Percentiles rank a stretch among this genome's conserved stretches.
Conservation (phyloP, 345 rosid genomes). For the Eucalyptus microcorys region DNA sequence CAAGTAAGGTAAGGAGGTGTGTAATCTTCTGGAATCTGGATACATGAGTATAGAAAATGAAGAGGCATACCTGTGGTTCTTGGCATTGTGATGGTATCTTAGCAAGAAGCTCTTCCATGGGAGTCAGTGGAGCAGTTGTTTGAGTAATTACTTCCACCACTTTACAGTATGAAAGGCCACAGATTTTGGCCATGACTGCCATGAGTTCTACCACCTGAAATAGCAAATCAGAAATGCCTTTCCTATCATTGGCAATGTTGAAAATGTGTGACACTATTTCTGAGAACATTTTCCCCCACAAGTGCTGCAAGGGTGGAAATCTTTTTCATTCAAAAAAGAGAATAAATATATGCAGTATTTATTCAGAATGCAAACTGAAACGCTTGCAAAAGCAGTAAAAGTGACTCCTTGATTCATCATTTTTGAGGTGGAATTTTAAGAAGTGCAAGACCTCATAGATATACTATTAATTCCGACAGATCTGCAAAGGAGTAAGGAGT, state of each 20-base stretch:
- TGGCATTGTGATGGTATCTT: constrained; percentile 66
- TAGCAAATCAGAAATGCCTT: background rate
- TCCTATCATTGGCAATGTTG: background rate
- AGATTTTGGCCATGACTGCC: constrained; percentile 80
- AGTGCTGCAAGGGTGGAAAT: background rate
- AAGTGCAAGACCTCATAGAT: background rate
- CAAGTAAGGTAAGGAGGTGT: too few relatives aligned
- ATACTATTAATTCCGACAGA: background rate
- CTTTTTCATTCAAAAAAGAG: background rate
- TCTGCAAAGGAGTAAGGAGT: background rate
- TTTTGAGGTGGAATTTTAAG: background rate
- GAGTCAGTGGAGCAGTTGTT: constrained; percentile 73
- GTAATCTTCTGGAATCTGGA: too few relatives aligned
- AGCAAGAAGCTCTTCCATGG: constrained; percentile 66
- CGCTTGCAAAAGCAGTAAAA: background rate
- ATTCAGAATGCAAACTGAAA: background rate
- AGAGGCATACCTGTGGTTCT: constrained; percentile 34
- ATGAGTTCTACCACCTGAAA: constrained; percentile 89
- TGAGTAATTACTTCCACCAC: constrained; percentile 98
- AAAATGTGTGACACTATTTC: background rate
- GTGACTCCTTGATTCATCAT: background rate
- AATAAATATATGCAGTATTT: background rate
- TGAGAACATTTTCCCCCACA: background rate
- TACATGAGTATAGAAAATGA: background rate
- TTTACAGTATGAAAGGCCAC: constrained; percentile 64